Evolutionary conservation across 2,329 filamentous ascomycete genomes (phyloP).

Genomic region (Tolypocladium sp.): DNA sequence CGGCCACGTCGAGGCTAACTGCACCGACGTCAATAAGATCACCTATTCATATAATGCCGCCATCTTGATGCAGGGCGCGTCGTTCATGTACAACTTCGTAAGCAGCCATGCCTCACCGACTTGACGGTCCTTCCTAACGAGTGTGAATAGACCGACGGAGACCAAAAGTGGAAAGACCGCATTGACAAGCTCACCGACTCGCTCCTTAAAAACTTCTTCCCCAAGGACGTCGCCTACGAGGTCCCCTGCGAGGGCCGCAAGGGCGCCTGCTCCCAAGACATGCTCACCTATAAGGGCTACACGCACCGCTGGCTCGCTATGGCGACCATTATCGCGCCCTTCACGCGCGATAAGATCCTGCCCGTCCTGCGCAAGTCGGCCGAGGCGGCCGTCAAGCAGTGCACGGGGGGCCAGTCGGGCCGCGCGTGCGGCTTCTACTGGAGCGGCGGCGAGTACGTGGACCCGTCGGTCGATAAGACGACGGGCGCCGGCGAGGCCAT

Average conservation of each 20-base stretch:
- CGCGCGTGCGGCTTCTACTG: conserved; percentile 57
- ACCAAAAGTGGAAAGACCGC: conserved; percentile 43
- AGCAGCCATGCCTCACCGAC: too few relatives aligned
- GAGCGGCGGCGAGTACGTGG: conserved; percentile 35
- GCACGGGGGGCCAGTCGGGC: conserved; percentile 47
- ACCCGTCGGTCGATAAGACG: conserved; percentile 41
- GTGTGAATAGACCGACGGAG: conserved; percentile 37
- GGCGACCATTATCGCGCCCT: conserved; percentile 51
- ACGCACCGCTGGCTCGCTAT: conserved; percentile 53
- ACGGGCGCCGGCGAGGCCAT: conserved; percentile 50
- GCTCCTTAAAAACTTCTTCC: conserved; percentile 41
- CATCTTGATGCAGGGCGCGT: conserved; percentile 51
- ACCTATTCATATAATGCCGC: conserved; percentile 63
- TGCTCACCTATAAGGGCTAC: conserved; percentile 64
- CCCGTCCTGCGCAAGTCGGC: conserved; percentile 50
- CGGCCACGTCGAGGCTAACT: conserved; percentile 46
- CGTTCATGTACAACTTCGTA: conserved; percentile 60
- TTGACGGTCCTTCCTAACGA: too few relatives aligned
- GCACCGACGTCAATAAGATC: conserved; percentile 49
- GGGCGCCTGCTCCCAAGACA: conserved; percentile 58
- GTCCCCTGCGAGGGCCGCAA: conserved; percentile 51
- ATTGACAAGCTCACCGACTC: conserved; percentile 46
- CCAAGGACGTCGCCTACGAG: conserved; percentile 53
- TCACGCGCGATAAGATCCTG: conserved; percentile 43
- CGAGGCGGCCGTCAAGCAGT: conserved; percentile 49